Conservation (phyloP, 805 yeast genomes). For the Saccharomyces mikatae region DNA sequence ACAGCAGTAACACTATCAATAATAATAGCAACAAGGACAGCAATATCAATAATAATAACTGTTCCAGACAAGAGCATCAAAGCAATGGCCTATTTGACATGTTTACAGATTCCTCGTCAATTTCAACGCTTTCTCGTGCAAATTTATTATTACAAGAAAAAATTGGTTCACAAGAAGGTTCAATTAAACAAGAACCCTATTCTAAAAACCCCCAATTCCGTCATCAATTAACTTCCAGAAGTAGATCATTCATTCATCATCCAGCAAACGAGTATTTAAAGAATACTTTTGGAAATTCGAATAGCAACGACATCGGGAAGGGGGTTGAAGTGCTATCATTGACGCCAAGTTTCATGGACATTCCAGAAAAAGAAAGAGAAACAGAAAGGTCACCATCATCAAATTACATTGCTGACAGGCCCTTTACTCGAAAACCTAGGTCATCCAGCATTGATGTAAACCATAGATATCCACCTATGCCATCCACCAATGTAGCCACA, state of each 20-base stretch:
- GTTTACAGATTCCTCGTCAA: slow-evolving; percentile 27
- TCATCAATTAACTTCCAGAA: neutral
- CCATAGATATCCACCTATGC: slow-evolving; percentile 10
- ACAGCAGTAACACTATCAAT: neutral
- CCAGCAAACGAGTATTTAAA: neutral
- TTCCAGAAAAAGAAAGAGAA: slow-evolving; percentile 17
- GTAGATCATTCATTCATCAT: neutral
- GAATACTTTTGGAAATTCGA: neutral
- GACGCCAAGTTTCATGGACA: slow-evolving; percentile 36
- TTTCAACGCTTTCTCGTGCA: slow-evolving; percentile 17
- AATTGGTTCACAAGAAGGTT: neutral
- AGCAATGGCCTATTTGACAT: slow-evolving; percentile 36
- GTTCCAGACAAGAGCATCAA: neutral
- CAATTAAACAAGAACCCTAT: neutral
- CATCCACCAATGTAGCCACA: slow-evolving; percentile 4
- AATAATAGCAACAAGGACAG: slow-evolving; percentile 4
- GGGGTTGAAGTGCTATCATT: slow-evolving; percentile 35
- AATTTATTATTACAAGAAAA: slow-evolving; percentile 14
- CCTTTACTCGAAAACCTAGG: slow-evolving; percentile 6
- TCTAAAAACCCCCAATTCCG: neutral
- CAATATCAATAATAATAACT: slow-evolving; percentile 4
- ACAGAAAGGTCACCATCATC: neutral
- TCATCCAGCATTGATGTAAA: slow-evolving; percentile 17
- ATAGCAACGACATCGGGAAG: slow-evolving; percentile 16
- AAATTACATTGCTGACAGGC: neutral